Evolutionary conservation across 1,139 yeast genomes (phyloP).

Genomic region (Tardiomyces digboiensis): DNA sequence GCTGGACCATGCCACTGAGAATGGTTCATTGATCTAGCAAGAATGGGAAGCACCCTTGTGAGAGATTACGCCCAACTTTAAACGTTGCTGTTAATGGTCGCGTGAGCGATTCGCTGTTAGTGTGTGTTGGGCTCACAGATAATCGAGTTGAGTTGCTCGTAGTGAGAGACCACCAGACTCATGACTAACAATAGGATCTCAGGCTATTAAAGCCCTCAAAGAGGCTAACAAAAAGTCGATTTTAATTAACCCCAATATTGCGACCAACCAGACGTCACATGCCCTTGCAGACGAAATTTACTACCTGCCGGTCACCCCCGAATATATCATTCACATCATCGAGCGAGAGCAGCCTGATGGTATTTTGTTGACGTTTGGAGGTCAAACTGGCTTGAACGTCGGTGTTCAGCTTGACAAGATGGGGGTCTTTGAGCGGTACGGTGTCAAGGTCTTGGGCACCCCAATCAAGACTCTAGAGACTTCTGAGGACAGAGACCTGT

Average conservation of each 20-base stretch:
- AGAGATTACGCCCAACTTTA: too few species aligned
- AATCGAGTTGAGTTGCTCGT: not conserved
- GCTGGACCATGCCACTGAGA: too few species aligned
- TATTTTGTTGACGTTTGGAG: conserved; percentile 91
- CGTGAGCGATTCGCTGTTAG: too few species aligned
- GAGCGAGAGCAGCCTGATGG: conserved; percentile 97
- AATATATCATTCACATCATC: conserved; percentile 85
- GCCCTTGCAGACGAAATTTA: conserved; percentile 98
- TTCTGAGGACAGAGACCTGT: conserved; percentile 94
- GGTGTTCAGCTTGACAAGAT: conserved; percentile 90
- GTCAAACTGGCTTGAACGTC: conserved; percentile 94
- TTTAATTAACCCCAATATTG: conserved; percentile 93
- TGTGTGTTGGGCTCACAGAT: too few species aligned
- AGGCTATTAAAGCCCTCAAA: conserved; percentile 90
- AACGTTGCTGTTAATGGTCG: too few species aligned
- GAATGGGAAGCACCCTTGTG: too few species aligned
- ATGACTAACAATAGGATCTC: conserved; percentile 35
- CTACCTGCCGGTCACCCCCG: conserved; percentile 95
- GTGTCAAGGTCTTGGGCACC: conserved; percentile 93
- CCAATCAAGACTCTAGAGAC: conserved; percentile 93
- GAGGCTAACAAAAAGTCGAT: conserved; percentile 84
- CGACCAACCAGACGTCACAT: conserved; percentile 96
- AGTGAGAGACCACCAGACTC: not conserved
- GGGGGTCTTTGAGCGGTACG: conserved; percentile 88
- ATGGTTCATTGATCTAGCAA: too few species aligned